Evolutionary conservation across 2,329 filamentous ascomycete genomes (phyloP).

Genomic region (Aspergillus ruber): DNA sequence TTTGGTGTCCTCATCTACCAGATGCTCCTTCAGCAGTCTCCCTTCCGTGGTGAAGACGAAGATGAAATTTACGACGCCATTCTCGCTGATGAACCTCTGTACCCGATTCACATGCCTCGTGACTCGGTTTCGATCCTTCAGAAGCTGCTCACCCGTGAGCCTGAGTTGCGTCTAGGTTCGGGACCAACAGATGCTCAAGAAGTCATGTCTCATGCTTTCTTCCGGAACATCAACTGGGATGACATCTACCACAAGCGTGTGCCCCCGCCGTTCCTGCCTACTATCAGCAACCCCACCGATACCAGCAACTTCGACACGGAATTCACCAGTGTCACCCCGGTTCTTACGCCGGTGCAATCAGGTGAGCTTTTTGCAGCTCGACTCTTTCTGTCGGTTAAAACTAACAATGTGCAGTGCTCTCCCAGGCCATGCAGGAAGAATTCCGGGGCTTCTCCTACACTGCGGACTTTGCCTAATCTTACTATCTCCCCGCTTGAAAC

Average conservation of each 20-base stretch:
- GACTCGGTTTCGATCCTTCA: slow-evolving; percentile 97
- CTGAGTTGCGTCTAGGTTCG: slow-evolving; percentile 84
- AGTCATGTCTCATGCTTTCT: slow-evolving; percentile 98
- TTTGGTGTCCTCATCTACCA: slow-evolving; percentile 99
- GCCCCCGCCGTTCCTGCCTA: slow-evolving; percentile 79
- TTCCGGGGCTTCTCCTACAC: slow-evolving; percentile 99
- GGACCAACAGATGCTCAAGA: slow-evolving; percentile 96
- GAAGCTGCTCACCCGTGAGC: slow-evolving; percentile 92
- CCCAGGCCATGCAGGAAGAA: slow-evolving; percentile 98
- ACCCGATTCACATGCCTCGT: slow-evolving; percentile 97
- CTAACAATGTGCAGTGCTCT: slow-evolving; percentile 60
- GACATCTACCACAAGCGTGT: slow-evolving; percentile 96
- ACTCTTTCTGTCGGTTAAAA: slow-evolving; percentile 5
- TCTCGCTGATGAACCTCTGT: slow-evolving; percentile 91
- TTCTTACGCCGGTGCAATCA: slow-evolving; percentile 93
- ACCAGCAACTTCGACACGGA: slow-evolving; percentile 99
- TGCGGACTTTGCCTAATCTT: slow-evolving; percentile 69
- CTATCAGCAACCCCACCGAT: slow-evolving; percentile 86
- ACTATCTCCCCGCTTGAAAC: slow-evolving; percentile 1
- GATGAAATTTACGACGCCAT: slow-evolving; percentile 99
- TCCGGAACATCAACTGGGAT: slow-evolving; percentile 96
- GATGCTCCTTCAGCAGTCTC: slow-evolving; percentile 97
- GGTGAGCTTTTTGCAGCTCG: slow-evolving; percentile 49
- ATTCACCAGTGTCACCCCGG: slow-evolving; percentile 96
- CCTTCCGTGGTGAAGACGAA: slow-evolving; percentile 97